Percentiles rank a stretch among this genome's conserved stretches.
Evolutionary conservation across 2,329 filamentous ascomycete species (phyloP).

Genomic region (Epichloe baconii): DNA sequence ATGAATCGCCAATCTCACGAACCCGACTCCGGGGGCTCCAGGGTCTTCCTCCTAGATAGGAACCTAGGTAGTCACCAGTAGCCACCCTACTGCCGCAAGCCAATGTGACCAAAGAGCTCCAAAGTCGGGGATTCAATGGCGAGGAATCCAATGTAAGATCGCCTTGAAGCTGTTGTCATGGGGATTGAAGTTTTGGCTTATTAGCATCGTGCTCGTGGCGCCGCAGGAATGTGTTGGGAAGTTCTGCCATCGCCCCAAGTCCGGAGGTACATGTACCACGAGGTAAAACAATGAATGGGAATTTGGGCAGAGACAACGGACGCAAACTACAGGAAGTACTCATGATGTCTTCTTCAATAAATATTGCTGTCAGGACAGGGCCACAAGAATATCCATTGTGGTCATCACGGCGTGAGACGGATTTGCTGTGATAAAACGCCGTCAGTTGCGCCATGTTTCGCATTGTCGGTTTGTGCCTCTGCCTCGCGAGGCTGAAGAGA

Average conservation of each 20-base stretch:
- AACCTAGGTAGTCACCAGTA: too few relatives aligned
- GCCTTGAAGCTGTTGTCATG: background rate
- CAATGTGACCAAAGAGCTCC: too few relatives aligned
- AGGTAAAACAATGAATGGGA: background rate
- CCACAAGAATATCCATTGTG: too few relatives aligned
- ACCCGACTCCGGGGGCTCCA: background rate
- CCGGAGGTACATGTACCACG: background rate
- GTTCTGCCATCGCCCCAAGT: background rate
- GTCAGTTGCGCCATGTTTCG: background rate
- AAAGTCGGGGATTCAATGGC: too few relatives aligned
- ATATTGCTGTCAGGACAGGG: too few relatives aligned
- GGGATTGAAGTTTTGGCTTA: background rate
- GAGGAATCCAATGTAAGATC: background rate
- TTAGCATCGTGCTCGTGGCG: background rate
- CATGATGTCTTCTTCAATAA: too few relatives aligned
- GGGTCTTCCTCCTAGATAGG: too few relatives aligned
- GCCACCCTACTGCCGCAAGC: too few relatives aligned
- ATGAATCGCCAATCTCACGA: background rate
- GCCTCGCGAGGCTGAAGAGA: background rate
- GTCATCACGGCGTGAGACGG: too few relatives aligned
- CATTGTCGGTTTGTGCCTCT: background rate
- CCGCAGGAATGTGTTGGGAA: background rate
- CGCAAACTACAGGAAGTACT: too few relatives aligned
- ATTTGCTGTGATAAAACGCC: too few relatives aligned
- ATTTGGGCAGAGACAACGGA: too few relatives aligned